phyloP scores from a whole-genome alignment of 176 grass and related monocot species.

The Thinopyrum elongatum region DNA sequence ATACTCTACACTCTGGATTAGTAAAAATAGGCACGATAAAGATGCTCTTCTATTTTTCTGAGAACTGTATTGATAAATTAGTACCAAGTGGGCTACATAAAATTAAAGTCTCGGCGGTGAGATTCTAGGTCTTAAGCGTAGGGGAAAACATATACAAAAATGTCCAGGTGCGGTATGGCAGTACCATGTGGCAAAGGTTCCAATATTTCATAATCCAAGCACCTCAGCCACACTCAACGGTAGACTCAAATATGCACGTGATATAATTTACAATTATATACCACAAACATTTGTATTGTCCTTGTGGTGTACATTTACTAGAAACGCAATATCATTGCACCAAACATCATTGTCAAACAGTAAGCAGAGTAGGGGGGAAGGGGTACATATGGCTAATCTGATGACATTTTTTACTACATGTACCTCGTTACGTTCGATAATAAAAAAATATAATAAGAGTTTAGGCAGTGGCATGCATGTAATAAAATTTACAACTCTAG shows the following conservation, averaged over 20 bases:
- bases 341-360: background rate
- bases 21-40: background rate
- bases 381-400: too few relatives aligned
- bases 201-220: background rate
- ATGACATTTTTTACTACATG: too few relatives aligned
- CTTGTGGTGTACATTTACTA: background rate
- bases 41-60: background rate
- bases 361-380: background rate
- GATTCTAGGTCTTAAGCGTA: background rate
- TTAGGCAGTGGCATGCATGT: too few relatives aligned
- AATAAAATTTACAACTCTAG: background rate
- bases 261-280: background rate
- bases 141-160: background rate
- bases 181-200: too few relatives aligned
- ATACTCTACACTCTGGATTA: background rate
- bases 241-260: background rate
- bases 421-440: background rate
- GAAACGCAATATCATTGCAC: background rate
- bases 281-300: too few relatives aligned
- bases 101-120: too few relatives aligned
- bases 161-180: too few relatives aligned
- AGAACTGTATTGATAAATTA: background rate
- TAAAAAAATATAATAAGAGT: background rate
- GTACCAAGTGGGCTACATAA: too few relatives aligned
- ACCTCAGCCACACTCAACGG: background rate